phyloP scores from a whole-genome alignment of 805 yeast genomes.

The Metschnikowia henanensis region DNA sequence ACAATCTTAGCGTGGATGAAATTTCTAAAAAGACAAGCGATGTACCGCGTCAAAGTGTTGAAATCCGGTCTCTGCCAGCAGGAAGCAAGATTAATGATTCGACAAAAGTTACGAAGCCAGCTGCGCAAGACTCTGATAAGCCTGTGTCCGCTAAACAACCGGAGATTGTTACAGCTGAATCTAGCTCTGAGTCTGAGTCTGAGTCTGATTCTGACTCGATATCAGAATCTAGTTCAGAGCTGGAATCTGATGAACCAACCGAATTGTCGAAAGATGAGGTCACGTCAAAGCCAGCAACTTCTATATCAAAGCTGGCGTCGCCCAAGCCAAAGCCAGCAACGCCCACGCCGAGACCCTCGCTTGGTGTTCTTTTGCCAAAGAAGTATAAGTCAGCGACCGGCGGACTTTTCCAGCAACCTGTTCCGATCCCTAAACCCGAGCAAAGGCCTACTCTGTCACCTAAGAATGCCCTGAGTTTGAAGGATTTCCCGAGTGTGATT shows the following conservation, averaged over 20 bases:
- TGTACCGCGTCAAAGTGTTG: no score
- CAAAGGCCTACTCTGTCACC: not conserved
- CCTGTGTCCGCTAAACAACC: no score
- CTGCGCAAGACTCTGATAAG: no score
- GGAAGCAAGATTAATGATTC: no score
- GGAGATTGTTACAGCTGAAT: no score
- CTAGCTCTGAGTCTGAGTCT: constrained; percentile 1
- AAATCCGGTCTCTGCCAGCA: no score
- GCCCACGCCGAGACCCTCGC: not conserved
- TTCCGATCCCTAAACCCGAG: not conserved
- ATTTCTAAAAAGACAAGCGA: no score
- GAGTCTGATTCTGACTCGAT: constrained; percentile 6
- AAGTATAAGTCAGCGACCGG: constrained; percentile 1
- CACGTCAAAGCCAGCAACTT: no score
- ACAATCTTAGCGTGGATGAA: no score
- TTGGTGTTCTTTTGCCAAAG: constrained; percentile 5
- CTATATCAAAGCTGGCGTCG: no score
- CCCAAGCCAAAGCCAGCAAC: not conserved
- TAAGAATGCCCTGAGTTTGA: not conserved
- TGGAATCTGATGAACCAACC: constrained; percentile 2
- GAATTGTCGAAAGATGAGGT: not conserved
- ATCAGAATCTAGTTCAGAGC: constrained; percentile 10
- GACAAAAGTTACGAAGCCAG: no score
- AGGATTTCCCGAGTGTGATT: not conserved
- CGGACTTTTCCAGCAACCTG: not conserved